Percentiles rank a stretch among this genome's conserved stretches.
Conservation (phyloP, 1,284 basidiomycete species). For the Cryptococcus hybrid region DNA sequence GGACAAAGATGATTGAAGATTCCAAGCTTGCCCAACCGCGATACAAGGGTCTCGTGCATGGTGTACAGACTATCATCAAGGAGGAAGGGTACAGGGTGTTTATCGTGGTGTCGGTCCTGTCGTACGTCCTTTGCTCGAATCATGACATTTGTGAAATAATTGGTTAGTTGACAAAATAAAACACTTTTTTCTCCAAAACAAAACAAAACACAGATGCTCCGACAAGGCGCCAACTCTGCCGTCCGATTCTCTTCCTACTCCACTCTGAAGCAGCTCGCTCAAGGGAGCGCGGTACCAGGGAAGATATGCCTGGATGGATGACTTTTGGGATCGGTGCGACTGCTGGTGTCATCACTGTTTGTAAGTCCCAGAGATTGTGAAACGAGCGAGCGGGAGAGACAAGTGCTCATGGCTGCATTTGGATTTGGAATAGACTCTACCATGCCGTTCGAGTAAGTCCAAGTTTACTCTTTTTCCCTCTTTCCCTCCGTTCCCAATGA, state of each 20-base stretch:
- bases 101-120: conserved; percentile 95
- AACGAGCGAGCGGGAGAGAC: too few relatives aligned
- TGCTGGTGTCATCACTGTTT: conserved; percentile 93
- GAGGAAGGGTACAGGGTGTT: conserved; percentile 77
- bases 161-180: neutral
- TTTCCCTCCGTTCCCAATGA: too few relatives aligned
- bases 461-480: neutral
- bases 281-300: conserved; percentile 76
- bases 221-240: conserved; percentile 96
- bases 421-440: conserved; percentile 53
- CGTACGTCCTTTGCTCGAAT: conserved; percentile 54
- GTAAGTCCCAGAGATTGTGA: conserved; percentile 50
- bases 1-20: conserved; percentile 98
- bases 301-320: conserved; percentile 78
- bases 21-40: conserved; percentile 78
- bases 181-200: neutral
- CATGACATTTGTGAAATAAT: neutral
- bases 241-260: conserved; percentile 96
- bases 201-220: conserved; percentile 68
- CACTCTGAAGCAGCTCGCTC: conserved; percentile 87
- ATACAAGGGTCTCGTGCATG: conserved; percentile 86
- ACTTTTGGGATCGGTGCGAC: conserved; percentile 94
- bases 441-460: conserved; percentile 84
- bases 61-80: conserved; percentile 73
- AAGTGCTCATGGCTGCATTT: neutral